A percentile compares a stretch with the other conserved stretches of the same genome.
These are phyloP conservation scores for Vicia sativa DNA, from an alignment of 306 rosid genomes.

Conservation along the genomic window DNA sequence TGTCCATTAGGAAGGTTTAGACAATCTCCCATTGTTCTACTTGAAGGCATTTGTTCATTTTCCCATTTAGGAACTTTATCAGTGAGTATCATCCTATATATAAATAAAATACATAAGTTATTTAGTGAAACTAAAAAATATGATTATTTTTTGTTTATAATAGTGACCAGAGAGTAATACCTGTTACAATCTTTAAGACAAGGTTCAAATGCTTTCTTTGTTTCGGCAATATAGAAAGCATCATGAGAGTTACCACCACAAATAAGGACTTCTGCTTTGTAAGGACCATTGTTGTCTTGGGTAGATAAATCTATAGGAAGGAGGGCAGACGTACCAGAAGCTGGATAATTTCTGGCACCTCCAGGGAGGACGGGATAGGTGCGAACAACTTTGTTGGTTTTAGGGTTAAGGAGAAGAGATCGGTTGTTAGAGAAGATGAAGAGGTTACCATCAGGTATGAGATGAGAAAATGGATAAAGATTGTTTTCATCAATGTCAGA, in stretches of 20 bases:
- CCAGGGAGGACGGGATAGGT: conserved; percentile 59
- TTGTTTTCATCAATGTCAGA: conserved; percentile 87
- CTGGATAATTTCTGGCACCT: conserved; percentile 86
- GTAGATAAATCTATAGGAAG: conserved; percentile 59
- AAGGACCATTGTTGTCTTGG: not conserved
- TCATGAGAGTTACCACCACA: conserved; percentile 74
- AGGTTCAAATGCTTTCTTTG: conserved; percentile 32
- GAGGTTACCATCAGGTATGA: conserved; percentile 68
- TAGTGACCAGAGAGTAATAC: not conserved
- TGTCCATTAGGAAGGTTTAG: conserved; percentile 71
- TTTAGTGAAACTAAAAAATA: too few relatives aligned
- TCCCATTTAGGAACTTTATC: conserved; percentile 54
- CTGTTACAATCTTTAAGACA: conserved; percentile 67
- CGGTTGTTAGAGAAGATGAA: conserved; percentile 79
- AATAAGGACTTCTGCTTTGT: conserved; percentile 60
- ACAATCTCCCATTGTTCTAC: conserved; percentile 77
- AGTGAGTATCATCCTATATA: conserved; percentile 46
- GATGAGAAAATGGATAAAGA: conserved; percentile 80
- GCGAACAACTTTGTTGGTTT: conserved; percentile 44
- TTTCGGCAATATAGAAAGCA: conserved; percentile 52
- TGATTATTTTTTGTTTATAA: too few relatives aligned
- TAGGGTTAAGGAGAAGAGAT: conserved; percentile 65
- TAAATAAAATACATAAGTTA: too few relatives aligned
- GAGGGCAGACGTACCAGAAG: conserved; percentile 76
- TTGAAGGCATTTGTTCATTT: conserved; percentile 68